Evolutionary conservation across 2,329 filamentous ascomycete genomes (phyloP).

Genomic region (Penicillium sp.): DNA sequence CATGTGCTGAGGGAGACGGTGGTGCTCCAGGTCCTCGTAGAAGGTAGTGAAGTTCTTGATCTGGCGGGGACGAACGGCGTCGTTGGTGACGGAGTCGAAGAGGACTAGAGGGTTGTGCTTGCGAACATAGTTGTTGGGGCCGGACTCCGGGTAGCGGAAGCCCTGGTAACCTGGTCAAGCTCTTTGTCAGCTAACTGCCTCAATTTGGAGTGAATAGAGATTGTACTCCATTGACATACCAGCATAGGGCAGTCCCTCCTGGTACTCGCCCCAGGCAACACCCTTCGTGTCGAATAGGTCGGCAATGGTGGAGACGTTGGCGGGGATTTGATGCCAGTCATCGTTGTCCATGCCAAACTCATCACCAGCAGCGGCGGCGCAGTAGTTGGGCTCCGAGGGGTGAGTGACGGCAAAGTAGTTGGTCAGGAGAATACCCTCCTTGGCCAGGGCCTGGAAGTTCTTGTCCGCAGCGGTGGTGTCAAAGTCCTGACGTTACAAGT

Average conservation of each 20-base stretch:
- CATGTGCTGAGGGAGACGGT: slow-evolving; percentile 69
- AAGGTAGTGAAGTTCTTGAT: slow-evolving; percentile 76
- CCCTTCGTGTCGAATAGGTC: slow-evolving; percentile 67
- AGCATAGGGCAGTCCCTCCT: slow-evolving; percentile 75
- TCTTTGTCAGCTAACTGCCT: background rate
- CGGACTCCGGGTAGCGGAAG: slow-evolving; percentile 61
- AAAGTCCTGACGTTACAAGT: slow-evolving; percentile 52
- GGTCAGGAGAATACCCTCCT: slow-evolving; percentile 61
- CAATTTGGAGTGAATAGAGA: background rate
- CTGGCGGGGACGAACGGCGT: slow-evolving; percentile 61
- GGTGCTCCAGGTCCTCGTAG: slow-evolving; percentile 63
- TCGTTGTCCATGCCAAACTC: slow-evolving; percentile 73
- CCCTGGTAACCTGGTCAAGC: slow-evolving; percentile 42
- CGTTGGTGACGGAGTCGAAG: slow-evolving; percentile 65
- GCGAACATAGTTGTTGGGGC: slow-evolving; percentile 74
- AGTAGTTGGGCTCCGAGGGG: slow-evolving; percentile 76
- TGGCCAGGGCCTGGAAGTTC: slow-evolving; percentile 33
- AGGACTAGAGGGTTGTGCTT: slow-evolving; percentile 74
- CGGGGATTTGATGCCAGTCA: slow-evolving; percentile 58
- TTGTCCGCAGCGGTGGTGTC: slow-evolving; percentile 63
- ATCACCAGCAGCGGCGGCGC: slow-evolving; percentile 67
- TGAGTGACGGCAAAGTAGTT: slow-evolving; percentile 67
- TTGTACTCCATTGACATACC: slow-evolving; percentile 32
- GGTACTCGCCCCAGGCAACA: slow-evolving; percentile 71
- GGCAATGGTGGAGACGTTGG: slow-evolving; percentile 67